Conservation (phyloP, 805 yeast genomes). For the Yarrowia phangngaensis region DNA sequence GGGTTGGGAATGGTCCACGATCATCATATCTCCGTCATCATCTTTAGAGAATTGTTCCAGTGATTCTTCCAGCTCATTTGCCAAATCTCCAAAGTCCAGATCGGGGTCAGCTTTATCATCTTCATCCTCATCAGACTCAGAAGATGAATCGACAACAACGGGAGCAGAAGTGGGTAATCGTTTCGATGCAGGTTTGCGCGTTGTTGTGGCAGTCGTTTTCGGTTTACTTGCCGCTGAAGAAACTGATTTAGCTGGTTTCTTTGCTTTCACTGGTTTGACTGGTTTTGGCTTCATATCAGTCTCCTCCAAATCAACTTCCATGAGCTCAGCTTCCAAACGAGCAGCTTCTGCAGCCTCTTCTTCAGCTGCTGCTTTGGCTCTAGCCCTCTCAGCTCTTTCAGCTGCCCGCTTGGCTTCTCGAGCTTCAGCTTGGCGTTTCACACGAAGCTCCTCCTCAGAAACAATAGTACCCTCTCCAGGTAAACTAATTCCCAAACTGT, state of each 20-base stretch:
- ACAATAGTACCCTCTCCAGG: slow-evolving; percentile 12
- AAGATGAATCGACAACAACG: neutral
- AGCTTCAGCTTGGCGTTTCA: slow-evolving; percentile 7
- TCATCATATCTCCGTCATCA: slow-evolving; percentile 16
- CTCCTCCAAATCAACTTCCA: slow-evolving; percentile 4
- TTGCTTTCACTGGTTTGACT: neutral
- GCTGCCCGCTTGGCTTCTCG: neutral
- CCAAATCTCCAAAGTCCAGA: slow-evolving; percentile 23
- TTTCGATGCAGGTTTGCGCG: slow-evolving; percentile 6
- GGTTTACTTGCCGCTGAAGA: too few species aligned
- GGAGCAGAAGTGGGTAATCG: slow-evolving; percentile 6
- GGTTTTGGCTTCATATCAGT: neutral
- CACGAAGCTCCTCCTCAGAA: slow-evolving; percentile 23
- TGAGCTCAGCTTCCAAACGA: slow-evolving; percentile 9
- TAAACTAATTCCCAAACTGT: slow-evolving; percentile 9
- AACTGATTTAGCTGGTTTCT: neutral
- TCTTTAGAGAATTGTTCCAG: slow-evolving; percentile 11
- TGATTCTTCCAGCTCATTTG: slow-evolving; percentile 25
- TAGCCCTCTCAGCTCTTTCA: too few species aligned
- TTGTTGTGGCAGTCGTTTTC: neutral
- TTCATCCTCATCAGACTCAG: slow-evolving; percentile 8
- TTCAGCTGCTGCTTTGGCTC: neutral
- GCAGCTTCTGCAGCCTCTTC: slow-evolving; percentile 21
- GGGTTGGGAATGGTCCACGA: slow-evolving; percentile 15
- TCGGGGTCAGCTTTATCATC: slow-evolving; percentile 4